Evolutionary conservation across 192 early-diverging fungal genomes (phyloP).

Genomic region (Coemansia interrupta): DNA sequence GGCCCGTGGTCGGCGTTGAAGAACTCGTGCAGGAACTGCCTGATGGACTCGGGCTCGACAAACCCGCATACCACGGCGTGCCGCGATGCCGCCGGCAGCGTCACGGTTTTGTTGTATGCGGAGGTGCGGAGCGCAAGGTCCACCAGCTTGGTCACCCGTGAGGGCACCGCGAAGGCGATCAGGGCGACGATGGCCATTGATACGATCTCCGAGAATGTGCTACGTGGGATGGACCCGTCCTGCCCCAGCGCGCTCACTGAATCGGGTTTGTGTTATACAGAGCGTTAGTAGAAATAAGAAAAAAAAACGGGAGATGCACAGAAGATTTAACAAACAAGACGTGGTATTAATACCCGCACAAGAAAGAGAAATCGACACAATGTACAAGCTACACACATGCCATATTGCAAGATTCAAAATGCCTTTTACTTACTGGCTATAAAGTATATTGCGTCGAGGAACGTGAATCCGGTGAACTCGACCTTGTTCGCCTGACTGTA

Average conservation of each 20-base stretch:
- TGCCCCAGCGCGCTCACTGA: slow-evolving; percentile 35
- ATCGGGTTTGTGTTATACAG: slow-evolving; percentile 13
- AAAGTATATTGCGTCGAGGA: slow-evolving; percentile 52
- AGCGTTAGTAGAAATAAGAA: neutral
- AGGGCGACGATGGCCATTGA: slow-evolving; percentile 44
- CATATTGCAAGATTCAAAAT: neutral
- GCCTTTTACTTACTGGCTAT: slow-evolving; percentile 39
- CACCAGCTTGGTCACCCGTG: slow-evolving; percentile 34
- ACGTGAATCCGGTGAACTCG: slow-evolving; percentile 26
- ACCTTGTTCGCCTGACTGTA: slow-evolving; percentile 31
- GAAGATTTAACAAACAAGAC: neutral
- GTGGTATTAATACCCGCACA: neutral
- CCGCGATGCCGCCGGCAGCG: slow-evolving; percentile 28
- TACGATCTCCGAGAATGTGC: slow-evolving; percentile 41
- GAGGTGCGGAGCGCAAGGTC: slow-evolving; percentile 44
- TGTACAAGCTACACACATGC: too few species aligned
- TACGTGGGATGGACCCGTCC: slow-evolving; percentile 39
- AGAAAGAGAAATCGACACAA: too few species aligned
- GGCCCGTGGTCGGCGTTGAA: slow-evolving; percentile 51
- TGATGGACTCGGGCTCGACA: slow-evolving; percentile 37
- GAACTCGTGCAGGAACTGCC: slow-evolving; percentile 51
- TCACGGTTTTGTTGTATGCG: slow-evolving; percentile 31
- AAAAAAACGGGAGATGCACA: neutral
- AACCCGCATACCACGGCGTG: slow-evolving; percentile 44
- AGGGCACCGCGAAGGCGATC: slow-evolving; percentile 48